phyloP scores from a whole-genome alignment of 1,139 yeast species.

The Yamadazyma sp. region DNA sequence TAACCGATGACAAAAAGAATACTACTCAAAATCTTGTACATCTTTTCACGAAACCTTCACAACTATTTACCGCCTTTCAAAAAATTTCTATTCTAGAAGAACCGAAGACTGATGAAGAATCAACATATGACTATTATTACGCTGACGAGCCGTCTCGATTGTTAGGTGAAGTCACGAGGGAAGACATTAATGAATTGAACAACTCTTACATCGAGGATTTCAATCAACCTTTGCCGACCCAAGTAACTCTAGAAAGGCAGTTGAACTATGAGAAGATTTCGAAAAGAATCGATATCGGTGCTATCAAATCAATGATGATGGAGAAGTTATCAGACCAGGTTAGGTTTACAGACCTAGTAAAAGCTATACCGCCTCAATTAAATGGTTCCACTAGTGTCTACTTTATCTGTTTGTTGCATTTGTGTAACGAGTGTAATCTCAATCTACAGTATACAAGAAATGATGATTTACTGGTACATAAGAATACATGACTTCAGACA shows the following conservation, averaged over 20 bases:
- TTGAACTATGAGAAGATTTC: slow-evolving; percentile 69
- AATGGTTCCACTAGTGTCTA: slow-evolving; percentile 87
- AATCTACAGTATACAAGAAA: slow-evolving; percentile 56
- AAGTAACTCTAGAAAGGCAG: background rate
- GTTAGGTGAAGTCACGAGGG: slow-evolving; percentile 17
- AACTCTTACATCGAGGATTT: slow-evolving; percentile 39
- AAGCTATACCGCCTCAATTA: slow-evolving; percentile 49
- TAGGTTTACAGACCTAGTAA: slow-evolving; percentile 49
- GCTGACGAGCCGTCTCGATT: slow-evolving; percentile 15
- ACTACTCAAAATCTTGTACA: background rate
- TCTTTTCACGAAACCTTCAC: background rate
- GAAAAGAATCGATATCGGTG: slow-evolving; percentile 73
- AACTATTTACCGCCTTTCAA: background rate
- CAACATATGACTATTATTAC: background rate
- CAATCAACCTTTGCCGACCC: slow-evolving; percentile 26
- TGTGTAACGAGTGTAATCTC: slow-evolving; percentile 87
- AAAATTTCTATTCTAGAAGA: background rate
- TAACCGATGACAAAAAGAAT: slow-evolving; percentile 20
- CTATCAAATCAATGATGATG: slow-evolving; percentile 5
- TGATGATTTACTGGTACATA: slow-evolving; percentile 19
- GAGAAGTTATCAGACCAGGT: slow-evolving; percentile 46
- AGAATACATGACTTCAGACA: slow-evolving; percentile 4
- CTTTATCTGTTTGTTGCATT: slow-evolving; percentile 79
- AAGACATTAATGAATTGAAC: slow-evolving; percentile 18
- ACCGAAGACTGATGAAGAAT: slow-evolving; percentile 21